A percentile compares a stretch with the other conserved stretches of the same genome.
phyloP scores from a whole-genome alignment of 1,284 basidiomycete species.

The Neolentinus lepideus region DNA sequence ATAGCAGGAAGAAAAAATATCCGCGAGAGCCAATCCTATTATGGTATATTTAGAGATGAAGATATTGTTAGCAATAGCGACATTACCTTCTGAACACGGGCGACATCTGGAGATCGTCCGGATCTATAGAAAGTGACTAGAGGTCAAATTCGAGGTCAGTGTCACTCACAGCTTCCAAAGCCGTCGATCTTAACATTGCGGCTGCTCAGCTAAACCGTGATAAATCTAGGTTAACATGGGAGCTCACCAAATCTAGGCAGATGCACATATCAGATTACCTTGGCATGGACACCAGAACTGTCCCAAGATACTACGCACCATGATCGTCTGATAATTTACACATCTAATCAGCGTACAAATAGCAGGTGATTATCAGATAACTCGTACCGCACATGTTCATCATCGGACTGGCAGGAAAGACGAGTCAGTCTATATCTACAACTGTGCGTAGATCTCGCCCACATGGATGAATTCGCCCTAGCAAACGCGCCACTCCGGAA shows the following conservation, averaged over 20 bases:
- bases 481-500: constrained; percentile 92
- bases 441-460: constrained; percentile 18
- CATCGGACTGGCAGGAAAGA: constrained; percentile 40
- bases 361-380: neutral
- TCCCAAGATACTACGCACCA: constrained; percentile 34
- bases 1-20: constrained; percentile 89
- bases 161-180: constrained; percentile 75
- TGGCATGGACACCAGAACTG: neutral
- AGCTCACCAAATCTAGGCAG: constrained; percentile 35
- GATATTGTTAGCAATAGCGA: neutral
- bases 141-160: neutral
- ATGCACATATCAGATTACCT: constrained; percentile 1
- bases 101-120: constrained; percentile 71
- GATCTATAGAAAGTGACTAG: constrained; percentile 43
- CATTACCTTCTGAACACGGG: constrained; percentile 71
- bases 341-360: neutral
- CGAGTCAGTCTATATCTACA: constrained; percentile 1
- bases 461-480: constrained; percentile 91
- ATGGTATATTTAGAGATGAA: neutral
- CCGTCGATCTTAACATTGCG: constrained; percentile 71
- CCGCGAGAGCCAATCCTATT: constrained; percentile 70
- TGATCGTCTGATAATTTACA: constrained; percentile 52
- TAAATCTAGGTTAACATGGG: neutral
- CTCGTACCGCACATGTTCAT: constrained; percentile 49
- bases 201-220: neutral